Evolutionary conservation across 78 protist species (phyloP).

Genomic region (Cavenderia fasciculata): DNA sequence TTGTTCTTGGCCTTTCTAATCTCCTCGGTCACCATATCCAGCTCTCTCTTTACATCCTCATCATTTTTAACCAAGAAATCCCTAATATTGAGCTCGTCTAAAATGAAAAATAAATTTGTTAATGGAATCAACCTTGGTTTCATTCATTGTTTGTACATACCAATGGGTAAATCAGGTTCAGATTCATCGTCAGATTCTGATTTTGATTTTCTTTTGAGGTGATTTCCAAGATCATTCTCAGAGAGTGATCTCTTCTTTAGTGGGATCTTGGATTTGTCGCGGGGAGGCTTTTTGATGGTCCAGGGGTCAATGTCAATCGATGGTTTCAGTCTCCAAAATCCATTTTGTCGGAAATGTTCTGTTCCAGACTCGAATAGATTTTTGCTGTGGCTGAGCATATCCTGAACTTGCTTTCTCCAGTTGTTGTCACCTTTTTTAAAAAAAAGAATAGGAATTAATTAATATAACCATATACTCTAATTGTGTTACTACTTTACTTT

Average conservation of each 20-base stretch:
- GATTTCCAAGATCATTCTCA: background rate
- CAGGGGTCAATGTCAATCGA: slow-evolving; percentile 20
- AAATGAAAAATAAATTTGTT: too few species aligned
- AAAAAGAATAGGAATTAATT: background rate
- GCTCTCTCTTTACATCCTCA: background rate
- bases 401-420: slow-evolving; percentile 69
- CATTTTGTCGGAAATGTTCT: slow-evolving; percentile 21
- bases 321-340: slow-evolving; percentile 22
- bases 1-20: too few species aligned
- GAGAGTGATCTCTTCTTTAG: background rate
- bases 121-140: background rate
- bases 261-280: slow-evolving; percentile 36
- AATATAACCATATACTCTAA: background rate
- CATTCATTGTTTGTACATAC: background rate
- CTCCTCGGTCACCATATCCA: background rate
- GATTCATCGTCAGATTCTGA: background rate
- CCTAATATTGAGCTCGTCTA: background rate
- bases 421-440: slow-evolving; percentile 15
- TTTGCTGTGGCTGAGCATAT: slow-evolving; percentile 60
- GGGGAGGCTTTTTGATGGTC: slow-evolving; percentile 2
- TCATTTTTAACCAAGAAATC: background rate
- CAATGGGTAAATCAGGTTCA: background rate
- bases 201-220: too few species aligned
- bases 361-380: slow-evolving; percentile 57
- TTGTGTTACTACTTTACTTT: too few species aligned